Conservation (phyloP, 129 eudicot genomes). For the Tanacetum coccineum region DNA sequence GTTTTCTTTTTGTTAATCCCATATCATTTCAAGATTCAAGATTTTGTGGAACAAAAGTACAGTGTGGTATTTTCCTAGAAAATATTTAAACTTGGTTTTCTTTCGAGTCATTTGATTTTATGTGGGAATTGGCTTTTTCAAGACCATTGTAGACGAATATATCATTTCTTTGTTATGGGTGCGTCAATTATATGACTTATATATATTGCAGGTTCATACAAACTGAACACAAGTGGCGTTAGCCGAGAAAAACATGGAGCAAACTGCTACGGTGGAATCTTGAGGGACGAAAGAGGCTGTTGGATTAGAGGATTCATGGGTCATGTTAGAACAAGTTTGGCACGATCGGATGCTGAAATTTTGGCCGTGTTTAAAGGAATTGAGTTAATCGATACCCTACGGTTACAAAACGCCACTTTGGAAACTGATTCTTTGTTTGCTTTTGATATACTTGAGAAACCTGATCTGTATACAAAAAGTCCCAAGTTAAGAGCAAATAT, state of each 20-base stretch:
- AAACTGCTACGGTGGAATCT: constrained; percentile 17
- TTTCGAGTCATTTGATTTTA: too few species aligned
- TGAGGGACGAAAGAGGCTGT: constrained; percentile 20
- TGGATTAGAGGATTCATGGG: constrained; percentile 24
- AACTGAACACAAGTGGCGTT: constrained; percentile 11
- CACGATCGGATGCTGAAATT: neutral
- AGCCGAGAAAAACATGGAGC: neutral
- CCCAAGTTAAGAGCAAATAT: neutral
- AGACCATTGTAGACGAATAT: too few species aligned
- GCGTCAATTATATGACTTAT: neutral
- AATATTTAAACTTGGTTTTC: too few species aligned
- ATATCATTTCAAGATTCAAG: too few species aligned
- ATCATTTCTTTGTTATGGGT: neutral
- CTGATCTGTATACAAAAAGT: neutral
- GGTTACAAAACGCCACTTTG: constrained; percentile 16
- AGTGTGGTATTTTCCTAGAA: too few species aligned
- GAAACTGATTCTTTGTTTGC: constrained; percentile 12
- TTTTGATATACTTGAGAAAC: constrained; percentile 11
- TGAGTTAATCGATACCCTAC: constrained; percentile 10
- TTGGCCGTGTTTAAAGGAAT: constrained; percentile 8
- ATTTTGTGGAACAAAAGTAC: too few species aligned
- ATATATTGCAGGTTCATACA: constrained; percentile 21
- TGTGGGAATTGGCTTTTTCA: too few species aligned
- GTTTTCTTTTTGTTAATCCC: too few species aligned
- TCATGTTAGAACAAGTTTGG: neutral